These are phyloP conservation scores for Botrytis fabae DNA, from an alignment of 2,329 filamentous ascomycete species.

Conservation along the genomic window DNA sequence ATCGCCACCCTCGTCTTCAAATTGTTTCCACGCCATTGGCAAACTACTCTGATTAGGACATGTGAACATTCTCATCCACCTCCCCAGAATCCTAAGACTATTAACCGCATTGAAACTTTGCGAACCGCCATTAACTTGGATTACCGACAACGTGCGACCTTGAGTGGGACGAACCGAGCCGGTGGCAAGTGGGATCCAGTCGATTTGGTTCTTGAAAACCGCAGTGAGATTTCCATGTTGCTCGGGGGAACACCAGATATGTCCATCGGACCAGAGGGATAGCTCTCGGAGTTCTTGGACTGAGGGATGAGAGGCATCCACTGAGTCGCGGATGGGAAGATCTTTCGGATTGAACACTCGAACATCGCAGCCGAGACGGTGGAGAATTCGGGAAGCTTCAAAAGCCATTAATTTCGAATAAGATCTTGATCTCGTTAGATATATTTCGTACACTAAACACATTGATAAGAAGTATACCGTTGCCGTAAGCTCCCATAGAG, in stretches of 20 bases:
- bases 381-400: conserved; percentile 61
- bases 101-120: conserved; percentile 70
- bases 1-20: conserved; percentile 49
- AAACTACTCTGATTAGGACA: conserved; percentile 67
- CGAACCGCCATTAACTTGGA: conserved; percentile 63
- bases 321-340: conserved; percentile 64
- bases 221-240: conserved; percentile 67
- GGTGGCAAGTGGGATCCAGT: conserved; percentile 65
- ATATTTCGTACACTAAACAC: neutral
- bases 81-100: conserved; percentile 61
- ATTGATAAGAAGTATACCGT: conserved; percentile 32
- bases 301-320: conserved; percentile 53
- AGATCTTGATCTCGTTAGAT: conserved; percentile 44
- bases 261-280: conserved; percentile 64
- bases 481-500: conserved; percentile 60
- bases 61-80: conserved; percentile 70
- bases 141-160: conserved; percentile 61
- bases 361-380: conserved; percentile 65
- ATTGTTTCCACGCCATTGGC: conserved; percentile 63
- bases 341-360: conserved; percentile 59
- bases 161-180: conserved; percentile 66
- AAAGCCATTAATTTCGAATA: conserved; percentile 61
- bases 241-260: conserved; percentile 65
- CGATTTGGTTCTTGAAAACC: conserved; percentile 70
- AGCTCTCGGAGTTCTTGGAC: conserved; percentile 63